These are phyloP conservation scores for Fraxinus xanthoxyloides DNA, from an alignment of 305 asterid species.

Conservation along the genomic window DNA sequence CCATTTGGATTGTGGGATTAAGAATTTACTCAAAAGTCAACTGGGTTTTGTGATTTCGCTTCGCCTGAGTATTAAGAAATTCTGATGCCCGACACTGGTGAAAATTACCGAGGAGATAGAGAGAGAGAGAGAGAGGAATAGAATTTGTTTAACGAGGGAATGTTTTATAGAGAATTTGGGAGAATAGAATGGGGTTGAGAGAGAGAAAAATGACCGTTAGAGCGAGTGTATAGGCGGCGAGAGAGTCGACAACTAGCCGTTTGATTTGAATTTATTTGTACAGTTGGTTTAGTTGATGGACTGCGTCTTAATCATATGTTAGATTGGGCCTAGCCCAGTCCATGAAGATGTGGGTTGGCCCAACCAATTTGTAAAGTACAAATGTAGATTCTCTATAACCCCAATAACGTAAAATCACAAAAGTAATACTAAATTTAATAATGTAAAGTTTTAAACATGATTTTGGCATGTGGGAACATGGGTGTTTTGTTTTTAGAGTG, in stretches of 20 bases:
- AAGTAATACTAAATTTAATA: no score
- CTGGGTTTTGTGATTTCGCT: not conserved
- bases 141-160: not conserved
- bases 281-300: not conserved
- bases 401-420: not conserved
- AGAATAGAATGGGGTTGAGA: constrained; percentile 10
- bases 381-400: not conserved
- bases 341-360: not conserved
- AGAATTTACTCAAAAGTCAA: not conserved
- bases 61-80: constrained; percentile 5
- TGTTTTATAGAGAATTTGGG: constrained; percentile 24
- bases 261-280: constrained; percentile 36
- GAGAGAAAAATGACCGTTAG: constrained; percentile 62
- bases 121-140: not conserved
- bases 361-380: not conserved
- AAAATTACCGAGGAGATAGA: not conserved
- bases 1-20: not conserved
- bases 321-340: not conserved
- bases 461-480: not conserved
- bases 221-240: constrained; percentile 32
- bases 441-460: not conserved
- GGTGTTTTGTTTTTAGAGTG: not conserved
- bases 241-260: constrained; percentile 48
- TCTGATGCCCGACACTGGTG: not conserved
- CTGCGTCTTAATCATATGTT: not conserved